These are phyloP conservation scores for Gymnopilus junonius DNA, from an alignment of 768 basidiomycete genomes.

Conservation along the genomic window DNA sequence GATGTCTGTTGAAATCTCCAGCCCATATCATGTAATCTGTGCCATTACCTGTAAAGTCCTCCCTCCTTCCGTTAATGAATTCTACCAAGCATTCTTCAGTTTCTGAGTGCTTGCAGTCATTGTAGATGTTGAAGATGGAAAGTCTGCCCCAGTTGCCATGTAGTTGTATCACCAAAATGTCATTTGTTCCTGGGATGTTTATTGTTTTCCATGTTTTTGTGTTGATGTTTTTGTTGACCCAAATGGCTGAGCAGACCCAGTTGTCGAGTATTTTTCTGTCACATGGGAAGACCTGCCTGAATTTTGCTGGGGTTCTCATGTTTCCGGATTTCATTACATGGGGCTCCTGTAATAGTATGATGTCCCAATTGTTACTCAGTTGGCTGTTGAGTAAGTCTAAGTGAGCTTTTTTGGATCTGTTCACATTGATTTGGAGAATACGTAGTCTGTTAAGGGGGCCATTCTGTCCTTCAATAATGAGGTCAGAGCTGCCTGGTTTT, in stretches of 20 bases:
- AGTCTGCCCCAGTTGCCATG: constrained; percentile 15
- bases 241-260: neutral
- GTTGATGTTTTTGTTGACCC: too few species aligned
- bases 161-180: constrained; percentile 30
- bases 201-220: constrained; percentile 23
- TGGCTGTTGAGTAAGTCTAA: constrained; percentile 8
- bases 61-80: neutral
- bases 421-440: constrained; percentile 8
- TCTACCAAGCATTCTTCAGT: constrained; percentile 14
- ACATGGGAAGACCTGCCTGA: neutral
- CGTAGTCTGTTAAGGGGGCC: too few species aligned
- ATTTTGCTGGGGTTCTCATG: neutral
- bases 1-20: too few species aligned
- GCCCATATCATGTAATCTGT: constrained; percentile 26
- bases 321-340: neutral
- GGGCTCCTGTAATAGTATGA: constrained; percentile 19
- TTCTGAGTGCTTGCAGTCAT: constrained; percentile 30
- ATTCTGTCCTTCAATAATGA: too few species aligned
- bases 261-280: neutral
- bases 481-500: too few species aligned
- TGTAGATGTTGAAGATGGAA: too few species aligned
- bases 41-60: neutral
- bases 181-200: constrained; percentile 17
- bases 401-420: constrained; percentile 11
- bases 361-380: neutral